Percentiles rank a stretch among this genome's conserved stretches.
Evolutionary conservation across 768 basidiomycete species (phyloP).

Genomic region (Termitomyces sp.): DNA sequence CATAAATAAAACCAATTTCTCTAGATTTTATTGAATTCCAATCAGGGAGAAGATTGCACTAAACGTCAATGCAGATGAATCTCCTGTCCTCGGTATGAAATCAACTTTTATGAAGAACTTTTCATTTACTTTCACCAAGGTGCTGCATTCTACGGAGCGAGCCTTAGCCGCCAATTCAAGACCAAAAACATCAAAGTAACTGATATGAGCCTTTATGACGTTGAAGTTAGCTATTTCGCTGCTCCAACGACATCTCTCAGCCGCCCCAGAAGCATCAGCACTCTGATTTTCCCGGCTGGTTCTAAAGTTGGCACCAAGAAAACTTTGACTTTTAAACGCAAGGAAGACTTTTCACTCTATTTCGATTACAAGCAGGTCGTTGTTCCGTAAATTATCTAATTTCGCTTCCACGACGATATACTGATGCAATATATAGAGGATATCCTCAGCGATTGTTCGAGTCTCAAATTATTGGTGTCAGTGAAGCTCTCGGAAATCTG

Average conservation of each 20-base stretch:
- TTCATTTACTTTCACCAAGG: slow-evolving; percentile 26
- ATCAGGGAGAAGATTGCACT: slow-evolving; percentile 76
- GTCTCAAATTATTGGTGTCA: slow-evolving; percentile 65
- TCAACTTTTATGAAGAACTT: neutral
- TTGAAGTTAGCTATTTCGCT: slow-evolving; percentile 75
- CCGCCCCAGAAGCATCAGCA: slow-evolving; percentile 65
- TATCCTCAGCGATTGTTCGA: slow-evolving; percentile 73
- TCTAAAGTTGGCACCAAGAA: slow-evolving; percentile 80
- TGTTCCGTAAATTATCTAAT: slow-evolving; percentile 43
- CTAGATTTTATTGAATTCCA: neutral
- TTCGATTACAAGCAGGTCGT: slow-evolving; percentile 69
- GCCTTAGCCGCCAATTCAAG: slow-evolving; percentile 84
- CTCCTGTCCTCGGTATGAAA: slow-evolving; percentile 72
- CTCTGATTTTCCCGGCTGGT: slow-evolving; percentile 70
- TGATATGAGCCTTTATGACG: slow-evolving; percentile 68
- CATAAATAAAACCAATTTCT: neutral
- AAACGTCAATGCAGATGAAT: slow-evolving; percentile 97
- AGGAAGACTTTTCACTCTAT: slow-evolving; percentile 74
- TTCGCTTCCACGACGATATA: neutral
- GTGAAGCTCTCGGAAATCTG: slow-evolving; percentile 74
- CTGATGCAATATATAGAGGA: slow-evolving; percentile 35
- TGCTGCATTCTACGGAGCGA: slow-evolving; percentile 88
- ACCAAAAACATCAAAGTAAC: slow-evolving; percentile 88
- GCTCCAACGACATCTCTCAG: slow-evolving; percentile 43
- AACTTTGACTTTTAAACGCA: slow-evolving; percentile 79